Conservation (phyloP, 371 early-diverging fungal genomes). For the Phascolomyces articulosus region DNA sequence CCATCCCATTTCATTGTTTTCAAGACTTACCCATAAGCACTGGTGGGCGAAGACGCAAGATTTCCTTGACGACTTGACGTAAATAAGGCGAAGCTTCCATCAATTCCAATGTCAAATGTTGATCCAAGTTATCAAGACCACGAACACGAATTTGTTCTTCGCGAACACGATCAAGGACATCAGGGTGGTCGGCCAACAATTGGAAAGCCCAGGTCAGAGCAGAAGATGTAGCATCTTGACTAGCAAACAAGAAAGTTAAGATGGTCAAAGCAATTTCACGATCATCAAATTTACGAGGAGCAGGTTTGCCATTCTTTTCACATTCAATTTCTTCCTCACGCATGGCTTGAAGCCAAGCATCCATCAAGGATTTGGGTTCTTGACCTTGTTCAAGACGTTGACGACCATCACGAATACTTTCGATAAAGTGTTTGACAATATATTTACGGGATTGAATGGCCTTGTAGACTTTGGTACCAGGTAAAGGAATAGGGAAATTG, state of each 20-base stretch:
- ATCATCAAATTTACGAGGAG: conserved; percentile 48
- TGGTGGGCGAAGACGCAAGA: conserved; percentile 53
- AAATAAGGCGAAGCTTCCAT: conserved; percentile 46
- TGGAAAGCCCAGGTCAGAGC: conserved; percentile 59
- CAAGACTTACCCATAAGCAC: conserved; percentile 48
- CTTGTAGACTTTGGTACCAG: conserved; percentile 59
- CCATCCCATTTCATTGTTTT: too few species aligned
- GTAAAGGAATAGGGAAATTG: conserved; percentile 59
- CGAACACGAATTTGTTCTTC: conserved; percentile 44
- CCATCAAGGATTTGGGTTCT: conserved; percentile 49
- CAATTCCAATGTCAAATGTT: conserved; percentile 38
- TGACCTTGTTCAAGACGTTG: conserved; percentile 41
- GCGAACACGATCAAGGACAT: conserved; percentile 46
- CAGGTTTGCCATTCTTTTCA: conserved; percentile 34
- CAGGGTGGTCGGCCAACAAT: conserved; percentile 53
- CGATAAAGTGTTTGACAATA: conserved; percentile 53
- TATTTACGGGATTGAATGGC: conserved; percentile 57
- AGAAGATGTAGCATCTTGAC: conserved; percentile 58
- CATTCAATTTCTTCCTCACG: conserved; percentile 39
- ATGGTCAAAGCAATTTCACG: conserved; percentile 53
- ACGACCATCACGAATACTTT: conserved; percentile 43
- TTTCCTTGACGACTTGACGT: conserved; percentile 54
- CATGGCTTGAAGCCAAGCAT: conserved; percentile 53
- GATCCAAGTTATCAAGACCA: conserved; percentile 25
- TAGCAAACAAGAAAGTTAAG: conserved; percentile 55